Evolutionary conservation across 768 basidiomycete species (phyloP), one percentile per base, ranked within the genome.

Genomic region (Neoboletus brunneissimus): DNA sequence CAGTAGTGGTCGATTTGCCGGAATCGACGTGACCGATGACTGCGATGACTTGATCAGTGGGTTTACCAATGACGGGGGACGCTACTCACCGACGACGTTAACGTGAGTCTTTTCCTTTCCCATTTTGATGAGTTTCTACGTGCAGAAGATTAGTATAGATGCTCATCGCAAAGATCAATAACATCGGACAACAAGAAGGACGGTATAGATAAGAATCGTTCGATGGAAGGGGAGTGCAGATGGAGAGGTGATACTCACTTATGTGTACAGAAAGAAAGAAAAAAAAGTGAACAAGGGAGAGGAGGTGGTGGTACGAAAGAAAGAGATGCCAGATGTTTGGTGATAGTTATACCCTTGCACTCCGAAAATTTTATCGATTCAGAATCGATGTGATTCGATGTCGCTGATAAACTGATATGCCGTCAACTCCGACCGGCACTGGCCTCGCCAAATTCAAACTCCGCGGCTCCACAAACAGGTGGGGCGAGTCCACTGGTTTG

Each of bases 21-120:
- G 96, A 98, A 83, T 98, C 94, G 91, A 95, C 93, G 83, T 95
- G 94, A 65, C 95, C 94, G 81, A 96, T 96, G 78, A 95, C 94
- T 91, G 72, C 34, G 65, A 73, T 65, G 47, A 60, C 67, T 72
- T 53, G 61, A 70, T 71, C 57, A 74, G 62, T 54, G 46, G 18
- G 60, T 23, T 18, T 11, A 41, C 1, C 20, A 29, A 54, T 54
- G 44, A 57, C 48, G 56, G 61, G 52, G 58, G 63, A 68, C 56
- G 68, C 48, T 52, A 79, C 90, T 60, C 54, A 92, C 91, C 94
- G 77, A 95, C 94, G 79, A 95, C 94, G 87, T 96, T 96, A 84
- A 97, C 86, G 87, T 97, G 94, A 68, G 67, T 77, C 82, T 94
- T 94, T 64, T 94, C 93, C 82, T 94, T 94, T 87, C 92, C 93